Percentiles rank a stretch among this genome's conserved stretches.
phyloP scores from a whole-genome alignment of 805 yeast species.

The Saccharomycopsis microspora region DNA sequence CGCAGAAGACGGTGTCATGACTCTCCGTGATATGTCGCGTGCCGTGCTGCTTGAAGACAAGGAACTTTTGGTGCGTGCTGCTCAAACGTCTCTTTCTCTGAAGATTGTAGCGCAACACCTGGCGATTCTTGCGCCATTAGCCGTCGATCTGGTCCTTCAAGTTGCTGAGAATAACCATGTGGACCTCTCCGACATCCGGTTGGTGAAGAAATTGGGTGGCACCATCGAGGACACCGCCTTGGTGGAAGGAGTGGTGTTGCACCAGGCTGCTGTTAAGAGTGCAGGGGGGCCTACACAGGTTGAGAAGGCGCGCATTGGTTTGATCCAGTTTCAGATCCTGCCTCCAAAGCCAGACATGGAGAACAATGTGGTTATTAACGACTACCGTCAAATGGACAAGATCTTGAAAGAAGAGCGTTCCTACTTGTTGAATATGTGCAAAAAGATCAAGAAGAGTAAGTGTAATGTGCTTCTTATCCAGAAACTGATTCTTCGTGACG shows the following conservation, averaged over 20 bases:
- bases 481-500: constrained; percentile 88
- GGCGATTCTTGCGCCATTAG: constrained; percentile 75
- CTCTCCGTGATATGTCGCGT: constrained; percentile 75
- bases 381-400: constrained; percentile 98
- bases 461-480: constrained; percentile 88
- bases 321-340: constrained; percentile 86
- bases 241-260: constrained; percentile 85
- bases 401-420: constrained; percentile 97
- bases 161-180: constrained; percentile 33
- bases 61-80: constrained; percentile 81
- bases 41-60: constrained; percentile 71
- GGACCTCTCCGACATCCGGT: constrained; percentile 78
- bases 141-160: constrained; percentile 85
- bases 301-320: constrained; percentile 87
- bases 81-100: constrained; percentile 85
- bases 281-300: constrained; percentile 94
- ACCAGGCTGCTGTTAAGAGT: constrained; percentile 77
- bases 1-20: constrained; percentile 70
- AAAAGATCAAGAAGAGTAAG: constrained; percentile 91
- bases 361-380: constrained; percentile 93
- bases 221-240: constrained; percentile 94
- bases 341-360: constrained; percentile 98
- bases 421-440: constrained; percentile 86
- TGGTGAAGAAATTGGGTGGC: constrained; percentile 92
- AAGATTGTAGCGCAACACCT: constrained; percentile 94